A percentile compares a stretch with the other conserved stretches of the same genome.
These are phyloP conservation scores for Colletotrichum spaethianum DNA, from an alignment of 2,329 filamentous ascomycete genomes.

Conservation along the genomic window DNA sequence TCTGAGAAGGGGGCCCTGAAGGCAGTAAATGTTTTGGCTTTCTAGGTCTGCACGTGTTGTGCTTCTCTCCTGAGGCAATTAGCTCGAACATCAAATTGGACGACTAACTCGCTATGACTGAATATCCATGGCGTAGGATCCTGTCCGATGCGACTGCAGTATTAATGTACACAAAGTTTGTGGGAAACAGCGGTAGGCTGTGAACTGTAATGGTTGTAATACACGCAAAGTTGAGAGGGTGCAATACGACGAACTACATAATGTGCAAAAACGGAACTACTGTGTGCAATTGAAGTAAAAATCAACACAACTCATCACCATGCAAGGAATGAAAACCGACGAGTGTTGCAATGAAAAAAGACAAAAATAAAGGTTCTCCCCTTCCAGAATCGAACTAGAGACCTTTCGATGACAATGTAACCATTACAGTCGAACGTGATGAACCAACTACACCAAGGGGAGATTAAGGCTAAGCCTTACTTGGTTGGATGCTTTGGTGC, in stretches of 20 bases:
- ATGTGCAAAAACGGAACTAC: not conserved
- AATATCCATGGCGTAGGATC: not conserved
- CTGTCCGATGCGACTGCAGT: not conserved
- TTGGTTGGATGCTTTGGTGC: not conserved
- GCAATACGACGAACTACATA: not conserved
- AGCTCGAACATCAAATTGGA: not conserved
- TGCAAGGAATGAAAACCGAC: not conserved
- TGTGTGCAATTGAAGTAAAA: not conserved
- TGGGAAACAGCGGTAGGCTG: not conserved
- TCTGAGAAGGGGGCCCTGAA: not conserved
- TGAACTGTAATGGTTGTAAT: not conserved
- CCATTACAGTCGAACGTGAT: conserved; percentile 41
- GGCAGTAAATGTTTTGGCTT: not conserved
- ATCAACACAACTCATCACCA: not conserved
- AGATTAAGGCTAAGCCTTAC: conserved; percentile 26
- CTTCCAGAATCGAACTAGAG: conserved; percentile 40
- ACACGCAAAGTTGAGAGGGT: not conserved
- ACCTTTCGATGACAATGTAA: conserved; percentile 35
- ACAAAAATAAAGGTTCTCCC: conserved; percentile 7
- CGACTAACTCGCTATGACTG: not conserved
- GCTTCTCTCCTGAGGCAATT: not conserved
- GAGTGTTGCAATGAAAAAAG: not conserved
- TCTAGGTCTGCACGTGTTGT: not conserved
- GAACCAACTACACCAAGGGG: conserved; percentile 40
- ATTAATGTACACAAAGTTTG: no score